These are phyloP conservation scores for Sanghuangporus sanghuang DNA, from an alignment of 1,284 basidiomycete species.

Conservation along the genomic window DNA sequence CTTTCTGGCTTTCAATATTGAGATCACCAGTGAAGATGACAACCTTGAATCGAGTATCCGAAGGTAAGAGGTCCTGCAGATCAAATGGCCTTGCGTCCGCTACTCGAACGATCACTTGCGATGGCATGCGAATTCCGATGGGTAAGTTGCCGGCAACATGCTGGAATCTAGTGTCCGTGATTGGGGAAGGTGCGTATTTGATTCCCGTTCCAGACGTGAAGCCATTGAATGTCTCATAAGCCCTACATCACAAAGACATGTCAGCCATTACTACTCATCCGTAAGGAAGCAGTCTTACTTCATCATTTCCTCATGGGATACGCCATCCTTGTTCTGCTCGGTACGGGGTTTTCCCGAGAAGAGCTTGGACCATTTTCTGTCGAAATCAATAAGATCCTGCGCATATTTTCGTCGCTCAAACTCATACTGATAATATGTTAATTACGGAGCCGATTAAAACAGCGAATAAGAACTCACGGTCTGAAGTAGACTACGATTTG, in stretches of 20 bases:
- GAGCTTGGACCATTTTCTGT: slow-evolving; percentile 66
- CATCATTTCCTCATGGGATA: slow-evolving; percentile 63
- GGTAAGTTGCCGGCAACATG: slow-evolving; percentile 39
- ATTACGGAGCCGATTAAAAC: neutral
- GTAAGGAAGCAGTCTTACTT: slow-evolving; percentile 32
- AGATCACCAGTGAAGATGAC: slow-evolving; percentile 63
- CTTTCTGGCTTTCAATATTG: slow-evolving; percentile 31
- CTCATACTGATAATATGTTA: slow-evolving; percentile 50
- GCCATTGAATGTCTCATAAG: slow-evolving; percentile 52
- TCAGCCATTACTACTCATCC: neutral
- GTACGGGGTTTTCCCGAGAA: slow-evolving; percentile 75
- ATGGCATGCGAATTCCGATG: slow-evolving; percentile 56
- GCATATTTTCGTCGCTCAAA: slow-evolving; percentile 69
- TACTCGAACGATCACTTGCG: slow-evolving; percentile 55
- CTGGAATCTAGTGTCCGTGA: slow-evolving; percentile 44
- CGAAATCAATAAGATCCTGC: slow-evolving; percentile 77
- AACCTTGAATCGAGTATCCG: slow-evolving; percentile 71
- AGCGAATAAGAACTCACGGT: slow-evolving; percentile 46
- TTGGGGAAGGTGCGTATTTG: slow-evolving; percentile 49
- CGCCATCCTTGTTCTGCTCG: slow-evolving; percentile 49
- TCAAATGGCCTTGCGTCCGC: slow-evolving; percentile 59
- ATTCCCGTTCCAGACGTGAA: slow-evolving; percentile 65
- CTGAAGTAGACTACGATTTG: slow-evolving; percentile 56
- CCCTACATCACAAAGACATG: slow-evolving; percentile 29
- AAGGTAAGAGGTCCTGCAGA: slow-evolving; percentile 63